Evolutionary conservation across 108 stramenopile genomes (phyloP).

Genomic region (Ochromonas danica): DNA sequence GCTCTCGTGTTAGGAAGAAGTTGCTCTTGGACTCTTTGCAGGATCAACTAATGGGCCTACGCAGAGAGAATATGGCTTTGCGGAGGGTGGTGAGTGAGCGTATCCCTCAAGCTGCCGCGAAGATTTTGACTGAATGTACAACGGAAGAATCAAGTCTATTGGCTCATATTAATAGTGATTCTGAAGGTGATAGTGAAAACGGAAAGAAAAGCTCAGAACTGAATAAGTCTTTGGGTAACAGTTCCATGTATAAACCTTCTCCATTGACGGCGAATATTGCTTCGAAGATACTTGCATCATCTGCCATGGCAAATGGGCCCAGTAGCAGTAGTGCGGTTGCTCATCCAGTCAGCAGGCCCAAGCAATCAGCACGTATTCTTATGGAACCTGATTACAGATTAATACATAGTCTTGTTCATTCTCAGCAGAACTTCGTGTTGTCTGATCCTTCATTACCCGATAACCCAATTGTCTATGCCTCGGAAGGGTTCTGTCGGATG

Average conservation of each 20-base stretch:
- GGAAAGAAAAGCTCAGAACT: background rate
- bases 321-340: background rate
- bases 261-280: background rate
- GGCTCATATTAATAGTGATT: background rate
- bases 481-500: slow-evolving; percentile 72
- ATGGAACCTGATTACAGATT: slow-evolving; percentile 49
- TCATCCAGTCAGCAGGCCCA: background rate
- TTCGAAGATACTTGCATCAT: no score
- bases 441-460: slow-evolving; percentile 95
- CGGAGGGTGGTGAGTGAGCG: background rate
- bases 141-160: slow-evolving; percentile 25
- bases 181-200: background rate
- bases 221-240: background rate
- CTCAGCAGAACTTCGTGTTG: slow-evolving; percentile 52
- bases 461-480: slow-evolving; percentile 67
- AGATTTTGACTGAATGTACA: slow-evolving; percentile 17
- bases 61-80: background rate
- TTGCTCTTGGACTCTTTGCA: slow-evolving; percentile 93
- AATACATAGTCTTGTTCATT: slow-evolving; percentile 40
- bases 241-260: background rate
- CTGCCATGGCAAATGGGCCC: background rate
- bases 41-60: slow-evolving; percentile 42
- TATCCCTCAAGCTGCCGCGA: background rate
- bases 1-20: slow-evolving; percentile 93
- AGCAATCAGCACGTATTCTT: slow-evolving; percentile 20